Evolutionary conservation across 2,329 filamentous ascomycete species (phyloP).

Genomic region (Phoma herbarum): DNA sequence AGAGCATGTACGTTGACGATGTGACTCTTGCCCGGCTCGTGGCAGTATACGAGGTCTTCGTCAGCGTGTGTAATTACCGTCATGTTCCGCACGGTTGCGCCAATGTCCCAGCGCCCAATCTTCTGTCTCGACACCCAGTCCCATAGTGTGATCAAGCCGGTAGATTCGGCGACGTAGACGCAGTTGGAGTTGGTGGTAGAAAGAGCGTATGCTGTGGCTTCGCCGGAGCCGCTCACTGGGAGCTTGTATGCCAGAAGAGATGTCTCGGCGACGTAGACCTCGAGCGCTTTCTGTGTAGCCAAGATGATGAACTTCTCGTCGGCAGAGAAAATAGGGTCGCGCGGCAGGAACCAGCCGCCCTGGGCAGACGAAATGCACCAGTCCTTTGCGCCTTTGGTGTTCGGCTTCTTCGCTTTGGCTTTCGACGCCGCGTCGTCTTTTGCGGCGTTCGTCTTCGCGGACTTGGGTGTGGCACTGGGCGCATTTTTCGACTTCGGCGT

Average conservation of each 20-base stretch:
- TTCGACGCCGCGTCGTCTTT: conserved; percentile 17
- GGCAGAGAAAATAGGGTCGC: conserved; percentile 66
- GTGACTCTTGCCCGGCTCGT: conserved; percentile 52
- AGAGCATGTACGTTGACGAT: conserved; percentile 50
- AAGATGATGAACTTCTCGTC: conserved; percentile 74
- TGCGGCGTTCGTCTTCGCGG: conserved; percentile 16
- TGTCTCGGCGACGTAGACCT: conserved; percentile 81
- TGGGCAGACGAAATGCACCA: conserved; percentile 56
- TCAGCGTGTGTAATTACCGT: conserved; percentile 42
- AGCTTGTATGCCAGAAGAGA: conserved; percentile 83
- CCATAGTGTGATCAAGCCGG: conserved; percentile 64
- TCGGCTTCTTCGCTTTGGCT: conserved; percentile 33
- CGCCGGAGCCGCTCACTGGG: conserved; percentile 51
- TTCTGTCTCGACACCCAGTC: conserved; percentile 63
- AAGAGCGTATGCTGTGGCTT: conserved; percentile 61
- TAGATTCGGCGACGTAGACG: conserved; percentile 62
- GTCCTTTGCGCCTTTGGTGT: conserved; percentile 27
- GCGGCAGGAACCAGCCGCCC: conserved; percentile 64
- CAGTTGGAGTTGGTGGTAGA: conserved; percentile 61
- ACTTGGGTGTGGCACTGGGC: conserved; percentile 18
- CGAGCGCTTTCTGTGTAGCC: conserved; percentile 76
- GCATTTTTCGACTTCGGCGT: conserved; percentile 28
- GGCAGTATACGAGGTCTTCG: conserved; percentile 51
- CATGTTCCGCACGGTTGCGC: conserved; percentile 48
- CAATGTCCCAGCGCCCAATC: conserved; percentile 55